These are phyloP conservation scores for Boechera retrofracta DNA, from an alignment of 345 rosid genomes.

Conservation along the genomic window DNA sequence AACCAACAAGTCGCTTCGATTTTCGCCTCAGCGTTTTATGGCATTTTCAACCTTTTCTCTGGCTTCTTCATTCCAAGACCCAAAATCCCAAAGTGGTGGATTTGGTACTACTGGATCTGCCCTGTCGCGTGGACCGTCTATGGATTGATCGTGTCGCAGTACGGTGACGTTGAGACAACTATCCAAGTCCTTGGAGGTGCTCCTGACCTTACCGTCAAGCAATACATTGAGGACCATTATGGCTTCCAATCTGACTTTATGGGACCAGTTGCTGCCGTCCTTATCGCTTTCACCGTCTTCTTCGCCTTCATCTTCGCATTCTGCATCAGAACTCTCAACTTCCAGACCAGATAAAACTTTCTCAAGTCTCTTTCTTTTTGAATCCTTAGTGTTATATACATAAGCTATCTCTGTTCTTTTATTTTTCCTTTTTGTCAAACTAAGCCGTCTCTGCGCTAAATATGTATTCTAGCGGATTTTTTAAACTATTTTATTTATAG, in stretches of 20 bases:
- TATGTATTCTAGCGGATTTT: constrained; percentile 24
- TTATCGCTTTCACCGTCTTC: constrained; percentile 60
- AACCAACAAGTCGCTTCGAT: constrained; percentile 82
- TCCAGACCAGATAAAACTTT: constrained; percentile 51
- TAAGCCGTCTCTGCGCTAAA: background rate
- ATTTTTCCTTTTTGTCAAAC: too few relatives aligned
- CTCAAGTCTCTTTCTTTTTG: constrained; percentile 5
- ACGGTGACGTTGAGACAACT: constrained; percentile 52
- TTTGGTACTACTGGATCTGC: constrained; percentile 92
- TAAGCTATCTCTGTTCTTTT: background rate
- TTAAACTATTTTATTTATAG: constrained; percentile 19
- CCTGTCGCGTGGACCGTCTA: constrained; percentile 81
- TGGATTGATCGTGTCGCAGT: constrained; percentile 66
- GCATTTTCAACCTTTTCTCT: constrained; percentile 79
- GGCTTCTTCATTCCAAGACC: constrained; percentile 92
- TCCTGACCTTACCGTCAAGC: constrained; percentile 40
- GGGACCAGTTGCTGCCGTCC: constrained; percentile 71
- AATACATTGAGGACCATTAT: constrained; percentile 50
- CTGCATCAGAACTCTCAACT: constrained; percentile 79
- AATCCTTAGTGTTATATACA: background rate
- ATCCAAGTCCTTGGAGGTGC: constrained; percentile 49
- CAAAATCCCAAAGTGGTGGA: constrained; percentile 86
- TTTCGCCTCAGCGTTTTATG: constrained; percentile 71
- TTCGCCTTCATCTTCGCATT: constrained; percentile 75
- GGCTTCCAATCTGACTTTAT: constrained; percentile 71